phyloP scores from a whole-genome alignment of 129 eudicot species.

The Flaveria bidentis region DNA sequence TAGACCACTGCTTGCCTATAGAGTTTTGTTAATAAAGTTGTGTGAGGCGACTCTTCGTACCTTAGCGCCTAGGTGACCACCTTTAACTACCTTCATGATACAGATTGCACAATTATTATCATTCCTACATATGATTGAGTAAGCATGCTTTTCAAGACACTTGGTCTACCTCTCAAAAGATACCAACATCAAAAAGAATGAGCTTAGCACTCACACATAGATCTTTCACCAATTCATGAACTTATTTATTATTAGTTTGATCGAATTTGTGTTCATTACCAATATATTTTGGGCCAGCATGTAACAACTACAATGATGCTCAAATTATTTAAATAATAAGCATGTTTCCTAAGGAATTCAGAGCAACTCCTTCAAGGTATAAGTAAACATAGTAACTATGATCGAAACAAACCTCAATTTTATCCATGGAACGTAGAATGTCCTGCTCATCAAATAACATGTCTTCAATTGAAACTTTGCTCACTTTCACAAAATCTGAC shows the following conservation, averaged over 20 bases:
- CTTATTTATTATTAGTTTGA: neutral
- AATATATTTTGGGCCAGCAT: neutral
- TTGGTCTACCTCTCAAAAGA: neutral
- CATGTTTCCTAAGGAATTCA: constrained; percentile 5
- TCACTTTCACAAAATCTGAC: constrained; percentile 94
- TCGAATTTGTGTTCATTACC: neutral
- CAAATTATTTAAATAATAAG: constrained; percentile 3
- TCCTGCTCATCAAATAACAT: constrained; percentile 94
- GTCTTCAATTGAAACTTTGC: constrained; percentile 96
- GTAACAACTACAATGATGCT: constrained; percentile 10
- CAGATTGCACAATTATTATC: neutral
- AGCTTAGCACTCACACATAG: neutral
- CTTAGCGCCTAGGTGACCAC: no score
- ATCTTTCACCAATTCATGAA: neutral
- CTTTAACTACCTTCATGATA: no score
- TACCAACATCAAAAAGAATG: neutral
- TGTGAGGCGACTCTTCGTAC: no score
- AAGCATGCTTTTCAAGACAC: neutral
- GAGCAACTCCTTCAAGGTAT: neutral
- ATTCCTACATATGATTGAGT: neutral
- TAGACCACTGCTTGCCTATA: no score
- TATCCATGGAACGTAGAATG: constrained; percentile 93
- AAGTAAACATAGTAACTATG: constrained; percentile 7
- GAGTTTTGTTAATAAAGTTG: no score
- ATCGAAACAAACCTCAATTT: constrained; percentile 70